phyloP scores from a whole-genome alignment of 2,329 filamentous ascomycete species.

The Amesomyces nigricolor region DNA sequence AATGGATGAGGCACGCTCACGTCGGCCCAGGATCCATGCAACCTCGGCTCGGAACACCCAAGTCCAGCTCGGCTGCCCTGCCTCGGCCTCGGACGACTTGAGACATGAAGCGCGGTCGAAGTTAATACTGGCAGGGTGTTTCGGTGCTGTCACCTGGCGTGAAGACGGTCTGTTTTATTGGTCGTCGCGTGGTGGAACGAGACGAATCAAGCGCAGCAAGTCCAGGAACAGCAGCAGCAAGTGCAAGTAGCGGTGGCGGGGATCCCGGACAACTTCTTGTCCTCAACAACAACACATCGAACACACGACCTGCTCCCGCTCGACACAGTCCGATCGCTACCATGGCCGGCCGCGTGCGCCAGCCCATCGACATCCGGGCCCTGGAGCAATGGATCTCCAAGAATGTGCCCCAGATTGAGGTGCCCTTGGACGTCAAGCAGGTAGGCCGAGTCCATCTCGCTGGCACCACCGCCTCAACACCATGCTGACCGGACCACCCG shows the following conservation, averaged over 20 bases:
- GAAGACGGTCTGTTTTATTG: conserved; percentile 15
- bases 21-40: conserved; percentile 18
- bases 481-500: not conserved
- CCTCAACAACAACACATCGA: conserved; percentile 6
- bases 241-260: conserved; percentile 23
- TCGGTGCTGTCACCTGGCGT: conserved; percentile 16
- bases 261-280: conserved; percentile 10
- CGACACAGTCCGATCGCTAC: conserved; percentile 10
- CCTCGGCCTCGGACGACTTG: conserved; percentile 15
- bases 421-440: conserved; percentile 84
- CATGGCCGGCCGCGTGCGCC: conserved; percentile 84
- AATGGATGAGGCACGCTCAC: not conserved
- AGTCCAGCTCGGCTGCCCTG: conserved; percentile 2
- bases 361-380: conserved; percentile 77
- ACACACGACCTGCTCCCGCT: not conserved
- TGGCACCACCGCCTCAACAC: not conserved
- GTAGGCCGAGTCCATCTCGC: conserved; percentile 39
- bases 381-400: conserved; percentile 72
- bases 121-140: not conserved
- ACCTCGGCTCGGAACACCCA: conserved; percentile 20
- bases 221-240: no score
- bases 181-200: conserved; percentile 11
- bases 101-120: not conserved
- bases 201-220: not conserved
- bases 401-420: conserved; percentile 77